Conservation (phyloP, 257 asterid genomes). For the Linderniella brevidens region DNA sequence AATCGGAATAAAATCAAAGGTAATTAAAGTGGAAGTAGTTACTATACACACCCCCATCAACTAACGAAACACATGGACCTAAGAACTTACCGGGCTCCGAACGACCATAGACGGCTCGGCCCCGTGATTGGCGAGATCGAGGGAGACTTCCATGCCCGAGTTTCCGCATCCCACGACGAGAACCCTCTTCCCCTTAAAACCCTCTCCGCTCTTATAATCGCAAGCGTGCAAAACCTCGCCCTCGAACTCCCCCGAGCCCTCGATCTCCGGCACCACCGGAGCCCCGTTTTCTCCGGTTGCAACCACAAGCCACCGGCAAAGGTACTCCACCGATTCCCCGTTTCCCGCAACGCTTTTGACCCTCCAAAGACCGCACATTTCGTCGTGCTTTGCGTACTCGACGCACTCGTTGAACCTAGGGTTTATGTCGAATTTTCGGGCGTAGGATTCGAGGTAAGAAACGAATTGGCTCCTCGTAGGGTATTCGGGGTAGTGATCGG, state of each 20-base stretch:
- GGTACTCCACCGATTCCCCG: slow-evolving; percentile 31
- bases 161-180: slow-evolving; percentile 89
- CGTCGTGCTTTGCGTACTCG: slow-evolving; percentile 41
- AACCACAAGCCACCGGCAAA: slow-evolving; percentile 82
- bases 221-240: slow-evolving; percentile 64
- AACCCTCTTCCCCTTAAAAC: slow-evolving; percentile 37
- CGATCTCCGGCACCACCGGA: slow-evolving; percentile 53
- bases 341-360: slow-evolving; percentile 21
- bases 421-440: slow-evolving; percentile 27
- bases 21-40: too few species aligned
- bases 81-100: slow-evolving; percentile 51
- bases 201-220: slow-evolving; percentile 70
- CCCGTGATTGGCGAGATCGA: slow-evolving; percentile 58
- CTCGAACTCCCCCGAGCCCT: slow-evolving; percentile 33
- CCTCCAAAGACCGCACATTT: slow-evolving; percentile 64
- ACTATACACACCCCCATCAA: too few species aligned
- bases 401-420: slow-evolving; percentile 67
- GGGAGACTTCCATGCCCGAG: slow-evolving; percentile 88
- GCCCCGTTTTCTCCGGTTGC: slow-evolving; percentile 88
- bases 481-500: slow-evolving; percentile 50
- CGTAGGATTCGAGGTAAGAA: slow-evolving; percentile 53
- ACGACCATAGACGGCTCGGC: slow-evolving; percentile 70
- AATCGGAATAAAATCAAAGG: too few species aligned
- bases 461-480: slow-evolving; percentile 65
- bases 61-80: background rate